A percentile compares a stretch with the other conserved stretches of the same genome.
Conservation (phyloP, 352 stramenopile genomes). For the Phytophthora aleatoria region DNA sequence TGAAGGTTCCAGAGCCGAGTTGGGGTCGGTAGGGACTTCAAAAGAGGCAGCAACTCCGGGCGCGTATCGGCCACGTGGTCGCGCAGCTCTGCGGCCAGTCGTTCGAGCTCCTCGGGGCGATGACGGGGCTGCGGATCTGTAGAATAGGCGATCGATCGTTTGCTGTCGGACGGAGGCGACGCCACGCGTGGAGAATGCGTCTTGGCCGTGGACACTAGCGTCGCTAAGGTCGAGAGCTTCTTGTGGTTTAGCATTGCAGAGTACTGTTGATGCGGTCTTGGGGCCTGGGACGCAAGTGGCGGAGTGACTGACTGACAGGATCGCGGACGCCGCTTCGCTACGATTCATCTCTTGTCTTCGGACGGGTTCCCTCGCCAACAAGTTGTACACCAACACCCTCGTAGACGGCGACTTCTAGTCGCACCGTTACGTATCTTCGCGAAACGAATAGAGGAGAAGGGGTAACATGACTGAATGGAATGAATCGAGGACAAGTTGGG, state of each 20-base stretch:
- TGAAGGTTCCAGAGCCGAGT: conserved; percentile 43
- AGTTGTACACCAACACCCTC: background rate
- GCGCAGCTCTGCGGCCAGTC: conserved; percentile 30
- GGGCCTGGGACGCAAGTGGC: conserved; percentile 11
- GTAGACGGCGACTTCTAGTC: background rate
- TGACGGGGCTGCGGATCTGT: conserved; percentile 4
- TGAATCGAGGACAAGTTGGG: background rate
- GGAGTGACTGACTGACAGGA: conserved; percentile 16
- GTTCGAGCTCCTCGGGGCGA: conserved; percentile 20
- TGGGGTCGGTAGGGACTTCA: conserved; percentile 23
- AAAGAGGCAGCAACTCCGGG: conserved; percentile 65
- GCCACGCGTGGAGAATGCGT: conserved; percentile 33
- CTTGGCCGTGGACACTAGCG: conserved; percentile 37
- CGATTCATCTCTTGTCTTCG: background rate
- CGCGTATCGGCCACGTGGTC: conserved; percentile 51
- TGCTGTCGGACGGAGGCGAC: conserved; percentile 15
- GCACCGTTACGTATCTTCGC: background rate
- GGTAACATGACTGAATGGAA: background rate
- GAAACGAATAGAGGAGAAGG: background rate
- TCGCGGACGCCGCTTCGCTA: conserved; percentile 18
- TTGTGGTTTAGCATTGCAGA: conserved; percentile 26
- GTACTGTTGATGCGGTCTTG: background rate
- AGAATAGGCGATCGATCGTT: conserved; percentile 1
- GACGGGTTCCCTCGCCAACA: too few relatives aligned
- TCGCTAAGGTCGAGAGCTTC: conserved; percentile 34